A percentile compares a stretch with the other conserved stretches of the same genome.
These are phyloP conservation scores for Ganoderma meredithae DNA, from an alignment of 1,284 basidiomycete species.

Conservation along the genomic window DNA sequence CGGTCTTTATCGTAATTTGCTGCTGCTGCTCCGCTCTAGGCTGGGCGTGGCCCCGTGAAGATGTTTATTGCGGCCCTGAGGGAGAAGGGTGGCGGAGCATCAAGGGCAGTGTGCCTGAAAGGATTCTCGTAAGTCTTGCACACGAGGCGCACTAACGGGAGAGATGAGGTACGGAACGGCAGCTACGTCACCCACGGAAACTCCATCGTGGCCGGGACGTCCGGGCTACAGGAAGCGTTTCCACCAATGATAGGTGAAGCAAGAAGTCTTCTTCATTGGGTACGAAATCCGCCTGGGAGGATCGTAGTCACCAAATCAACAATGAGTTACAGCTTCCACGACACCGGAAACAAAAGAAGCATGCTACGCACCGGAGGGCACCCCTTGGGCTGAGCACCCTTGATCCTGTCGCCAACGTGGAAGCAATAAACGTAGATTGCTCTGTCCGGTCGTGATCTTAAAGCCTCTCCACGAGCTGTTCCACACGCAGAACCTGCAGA, in stretches of 20 bases:
- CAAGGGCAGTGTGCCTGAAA: neutral
- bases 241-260: neutral
- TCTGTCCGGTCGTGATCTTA: neutral
- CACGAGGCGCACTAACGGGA: neutral
- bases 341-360: neutral
- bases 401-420: slow-evolving; percentile 2
- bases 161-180: neutral
- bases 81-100: neutral
- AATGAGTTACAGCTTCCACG: neutral
- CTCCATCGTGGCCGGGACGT: neutral
- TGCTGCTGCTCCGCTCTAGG: too few relatives aligned
- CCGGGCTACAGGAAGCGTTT: neutral
- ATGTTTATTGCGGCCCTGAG: neutral
- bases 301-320: neutral
- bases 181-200: neutral
- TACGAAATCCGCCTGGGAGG: neutral
- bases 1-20: slow-evolving; percentile 2
- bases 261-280: neutral
- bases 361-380: neutral
- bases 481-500: neutral
- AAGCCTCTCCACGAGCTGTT: neutral
- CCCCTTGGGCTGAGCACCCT: neutral
- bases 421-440: neutral
- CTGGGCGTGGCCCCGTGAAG: neutral
- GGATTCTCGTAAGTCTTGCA: neutral